Base-by-base conservation (phyloP, 2,329 filamentous ascomycete species). In the Claviceps spartinae region DNA sequence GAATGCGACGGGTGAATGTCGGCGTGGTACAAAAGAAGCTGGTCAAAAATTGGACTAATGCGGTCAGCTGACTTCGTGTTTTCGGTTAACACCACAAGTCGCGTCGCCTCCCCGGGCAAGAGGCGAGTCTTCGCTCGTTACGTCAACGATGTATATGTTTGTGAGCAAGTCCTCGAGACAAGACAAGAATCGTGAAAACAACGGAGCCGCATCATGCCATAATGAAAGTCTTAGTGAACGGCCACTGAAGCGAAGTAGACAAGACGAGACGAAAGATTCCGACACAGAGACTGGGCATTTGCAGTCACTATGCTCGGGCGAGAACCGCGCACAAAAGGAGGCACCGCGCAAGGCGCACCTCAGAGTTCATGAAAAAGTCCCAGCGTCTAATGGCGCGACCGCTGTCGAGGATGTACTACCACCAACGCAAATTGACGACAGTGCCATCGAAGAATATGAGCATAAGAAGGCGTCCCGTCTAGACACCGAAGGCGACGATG, bases 401-500 rank as follows among this genome's bases (percentile, higher is more conserved):
- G 67, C 65, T 4, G 59, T 69, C n/a, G 71, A 69, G 59, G 66
- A 75, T 55, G 83, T 83, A 5, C 69, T 95, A 5, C 86, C 87
- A 14, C 73, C 76, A 0, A 72, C 91, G 2, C 72, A 78, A 57
- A 78, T 77, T 2, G 83, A 85, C 56, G 75, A 83, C 58, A 76
- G 85, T 54, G 86, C 88, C 2, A 86, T 95, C 54, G 76, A 85
- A 55, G 81, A 87, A 57, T 95, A 95, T 61, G 86, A 95, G 66
- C 72, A 74, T 2, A 82, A 82, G 56, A 78, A 78, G 58, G 76
- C 77, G 30, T 81, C 78, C 54, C n/a, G n/a, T 34, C 52, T 54
- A 4, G 61, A 64, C 46, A 58, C 59, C 2, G 60, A 62, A n/a
- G 61, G 63, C 8, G 61, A 73, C 50, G 66, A 67, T 4, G 63